Conservation (phyloP, 2,329 filamentous ascomycete genomes). For the Corynespora cassiicola region DNA sequence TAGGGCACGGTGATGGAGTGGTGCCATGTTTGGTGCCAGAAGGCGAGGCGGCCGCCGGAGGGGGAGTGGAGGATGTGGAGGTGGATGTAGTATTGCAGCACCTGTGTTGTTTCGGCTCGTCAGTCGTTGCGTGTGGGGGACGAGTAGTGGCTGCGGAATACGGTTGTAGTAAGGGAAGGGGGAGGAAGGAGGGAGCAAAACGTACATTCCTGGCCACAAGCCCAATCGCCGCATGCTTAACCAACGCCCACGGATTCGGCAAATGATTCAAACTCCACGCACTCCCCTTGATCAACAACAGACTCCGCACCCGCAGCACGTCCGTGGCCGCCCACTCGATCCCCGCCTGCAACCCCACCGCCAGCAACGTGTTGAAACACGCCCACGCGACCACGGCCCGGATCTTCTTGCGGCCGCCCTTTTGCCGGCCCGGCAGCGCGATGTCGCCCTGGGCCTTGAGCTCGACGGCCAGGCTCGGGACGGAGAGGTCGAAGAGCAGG, state of each 20-base stretch:
- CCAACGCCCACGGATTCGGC: constrained; percentile 68
- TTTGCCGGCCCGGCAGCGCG: constrained; percentile 53
- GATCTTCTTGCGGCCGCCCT: constrained; percentile 50
- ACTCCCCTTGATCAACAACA: constrained; percentile 65
- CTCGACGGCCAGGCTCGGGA: constrained; percentile 72
- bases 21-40: constrained; percentile 61
- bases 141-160: not conserved
- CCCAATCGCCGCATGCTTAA: constrained; percentile 60
- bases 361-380: constrained; percentile 62
- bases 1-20: constrained; percentile 65
- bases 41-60: constrained; percentile 30
- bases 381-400: constrained; percentile 61
- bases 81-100: constrained; percentile 77
- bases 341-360: constrained; percentile 59
- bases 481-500: constrained; percentile 72
- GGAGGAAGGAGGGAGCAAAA: constrained; percentile 3
- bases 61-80: constrained; percentile 70
- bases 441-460: constrained; percentile 71
- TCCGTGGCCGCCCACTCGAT: constrained; percentile 64
- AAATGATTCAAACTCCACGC: constrained; percentile 66
- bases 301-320: constrained; percentile 60
- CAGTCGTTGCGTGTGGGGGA: not conserved
- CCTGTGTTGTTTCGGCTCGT: constrained; percentile 41
- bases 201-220: constrained; percentile 65
- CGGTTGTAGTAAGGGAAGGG: constrained; percentile 12